A percentile compares a stretch with the other conserved stretches of the same genome.
These are phyloP conservation scores for Golubevia sp. DNA, from an alignment of 1,284 basidiomycete genomes.

Conservation along the genomic window DNA sequence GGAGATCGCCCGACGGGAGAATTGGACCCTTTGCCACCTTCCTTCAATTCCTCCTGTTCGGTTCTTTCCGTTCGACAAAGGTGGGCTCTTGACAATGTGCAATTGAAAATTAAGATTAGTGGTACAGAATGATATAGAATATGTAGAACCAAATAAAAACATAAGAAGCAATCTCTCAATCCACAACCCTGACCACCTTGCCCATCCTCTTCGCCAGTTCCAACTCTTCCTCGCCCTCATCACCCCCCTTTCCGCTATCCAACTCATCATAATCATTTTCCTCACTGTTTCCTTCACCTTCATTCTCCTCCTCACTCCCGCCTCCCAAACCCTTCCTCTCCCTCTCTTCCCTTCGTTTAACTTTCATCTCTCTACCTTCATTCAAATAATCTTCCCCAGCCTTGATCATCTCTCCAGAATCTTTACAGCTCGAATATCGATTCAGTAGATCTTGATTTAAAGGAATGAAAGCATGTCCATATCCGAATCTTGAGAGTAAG, in stretches of 20 bases:
- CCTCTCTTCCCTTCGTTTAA: neutral
- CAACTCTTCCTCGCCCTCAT: neutral
- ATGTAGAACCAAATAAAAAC: too few species aligned
- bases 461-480: slow-evolving; percentile 45
- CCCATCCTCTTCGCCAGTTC: neutral
- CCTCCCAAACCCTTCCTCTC: neutral
- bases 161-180: neutral
- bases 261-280: neutral
- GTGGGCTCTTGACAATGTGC: too few species aligned
- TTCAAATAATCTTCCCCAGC: slow-evolving; percentile 31
- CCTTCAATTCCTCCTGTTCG: too few species aligned
- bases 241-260: neutral
- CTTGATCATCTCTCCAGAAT: slow-evolving; percentile 25
- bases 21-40: too few species aligned
- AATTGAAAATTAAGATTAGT: too few species aligned
- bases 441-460: slow-evolving; percentile 39
- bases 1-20: too few species aligned
- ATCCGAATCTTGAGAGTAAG: slow-evolving; percentile 47
- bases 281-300: neutral
- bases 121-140: too few species aligned
- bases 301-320: neutral
- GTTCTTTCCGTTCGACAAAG: too few species aligned
- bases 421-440: slow-evolving; percentile 27
- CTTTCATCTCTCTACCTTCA: slow-evolving; percentile 10
- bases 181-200: neutral